Conservation (phyloP, 495 filamentous ascomycete genomes). For the Evansstolkia leycettana region DNA sequence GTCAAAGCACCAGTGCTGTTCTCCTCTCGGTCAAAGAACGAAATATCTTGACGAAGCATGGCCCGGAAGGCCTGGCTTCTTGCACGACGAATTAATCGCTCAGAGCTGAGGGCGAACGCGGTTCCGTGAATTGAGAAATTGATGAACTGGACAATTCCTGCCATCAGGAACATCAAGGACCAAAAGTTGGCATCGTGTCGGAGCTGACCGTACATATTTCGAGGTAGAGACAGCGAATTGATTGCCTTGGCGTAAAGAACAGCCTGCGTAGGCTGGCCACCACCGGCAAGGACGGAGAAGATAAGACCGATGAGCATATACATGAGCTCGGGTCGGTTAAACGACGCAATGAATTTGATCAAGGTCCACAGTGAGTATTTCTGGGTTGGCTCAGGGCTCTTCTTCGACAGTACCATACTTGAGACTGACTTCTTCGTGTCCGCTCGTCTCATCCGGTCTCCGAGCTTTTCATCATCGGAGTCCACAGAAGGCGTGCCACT, state of each 20-base stretch:
- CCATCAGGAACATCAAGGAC: slow-evolving; percentile 87
- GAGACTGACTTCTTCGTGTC: slow-evolving; percentile 61
- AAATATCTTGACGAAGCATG: slow-evolving; percentile 88
- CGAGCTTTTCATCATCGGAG: slow-evolving; percentile 13
- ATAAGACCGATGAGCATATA: slow-evolving; percentile 67
- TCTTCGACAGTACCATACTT: slow-evolving; percentile 50
- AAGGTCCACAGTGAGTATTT: slow-evolving; percentile 71
- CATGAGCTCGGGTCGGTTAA: slow-evolving; percentile 65
- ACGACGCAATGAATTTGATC: slow-evolving; percentile 69
- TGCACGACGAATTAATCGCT: slow-evolving; percentile 69
- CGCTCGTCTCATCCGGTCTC: slow-evolving; percentile 28
- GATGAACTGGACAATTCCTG: slow-evolving; percentile 68
- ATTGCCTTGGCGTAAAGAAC: slow-evolving; percentile 90
- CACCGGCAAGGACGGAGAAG: slow-evolving; percentile 69
- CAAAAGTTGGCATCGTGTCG: slow-evolving; percentile 72
- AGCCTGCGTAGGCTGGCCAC: slow-evolving; percentile 74
- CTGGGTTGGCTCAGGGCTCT: slow-evolving; percentile 28
- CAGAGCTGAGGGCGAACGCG: slow-evolving; percentile 73
- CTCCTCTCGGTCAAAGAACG: slow-evolving; percentile 75
- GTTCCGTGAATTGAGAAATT: slow-evolving; percentile 57
- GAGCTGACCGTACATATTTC: slow-evolving; percentile 33
- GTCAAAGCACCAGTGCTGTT: slow-evolving; percentile 78
- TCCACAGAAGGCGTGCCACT: slow-evolving; percentile 12
- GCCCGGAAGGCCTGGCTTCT: slow-evolving; percentile 68
- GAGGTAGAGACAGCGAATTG: slow-evolving; percentile 44